Evolutionary conservation across 179 eudicot species (phyloP), one percentile per base, ranked within the genome.

Genomic region (Beta macrorhiza): DNA sequence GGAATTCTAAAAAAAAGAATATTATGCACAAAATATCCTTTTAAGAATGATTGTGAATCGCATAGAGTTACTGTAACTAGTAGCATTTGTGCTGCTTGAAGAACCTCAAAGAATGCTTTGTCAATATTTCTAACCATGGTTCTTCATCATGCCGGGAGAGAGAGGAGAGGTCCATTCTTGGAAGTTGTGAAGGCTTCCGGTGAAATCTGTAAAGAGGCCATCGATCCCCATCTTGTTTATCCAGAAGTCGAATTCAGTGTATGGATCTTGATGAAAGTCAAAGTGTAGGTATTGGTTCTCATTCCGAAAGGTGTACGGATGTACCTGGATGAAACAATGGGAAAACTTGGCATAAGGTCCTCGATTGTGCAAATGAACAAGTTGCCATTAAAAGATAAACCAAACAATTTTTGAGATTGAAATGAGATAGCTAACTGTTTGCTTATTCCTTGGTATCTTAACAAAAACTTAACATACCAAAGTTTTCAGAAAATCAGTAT

Each of bases 161-260:
- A 55, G 82, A 72, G 97, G 93, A 17, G 90, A 83, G 59, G 90
- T 88, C 95, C 92, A 91, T 84, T 94, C 88, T 82, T 91, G 98
- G 87, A 76, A 96, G 76, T 80, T 83, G 74, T 92, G 98, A 76
- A 96, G 89, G 88, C 97, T 96, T 71, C 97, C 98, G 0, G 99
- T 83, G 79, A 96, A 96, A 77, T 96, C 99, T 2, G 99, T 96
- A 53, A 96, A 96, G 62, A 96, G 89, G 55, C 99, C 98, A 72
- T 96, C 99, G 62, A 94, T 91, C 10, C 97, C 91, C 2, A 96
- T 85, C 83, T 84, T 85, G 84, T 92, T 94, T 84, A 96, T 81
- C 98, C 99, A 94, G 87, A 80, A 94, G 72, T 85, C 95, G 29
- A 86, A 96, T 74, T 96, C 99, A 3, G 73, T 74, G 78, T 90